phyloP scores from a whole-genome alignment of 768 basidiomycete genomes.

The Pisolithus marmoratus region DNA sequence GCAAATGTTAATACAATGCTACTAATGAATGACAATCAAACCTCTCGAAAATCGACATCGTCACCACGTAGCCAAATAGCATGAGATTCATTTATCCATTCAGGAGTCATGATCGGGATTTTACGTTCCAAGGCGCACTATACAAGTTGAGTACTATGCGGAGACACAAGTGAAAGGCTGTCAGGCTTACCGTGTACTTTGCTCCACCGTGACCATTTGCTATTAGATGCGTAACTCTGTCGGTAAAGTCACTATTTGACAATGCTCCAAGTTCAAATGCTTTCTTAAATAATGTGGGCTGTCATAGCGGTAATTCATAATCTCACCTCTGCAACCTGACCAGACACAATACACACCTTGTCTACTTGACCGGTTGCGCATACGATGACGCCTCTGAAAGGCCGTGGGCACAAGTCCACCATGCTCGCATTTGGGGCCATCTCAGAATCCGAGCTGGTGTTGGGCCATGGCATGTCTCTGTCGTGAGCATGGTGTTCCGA shows the following conservation, averaged over 20 bases:
- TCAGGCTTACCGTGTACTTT: slow-evolving; percentile 67
- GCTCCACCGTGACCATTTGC: slow-evolving; percentile 75
- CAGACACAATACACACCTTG: slow-evolving; percentile 47
- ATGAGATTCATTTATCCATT: slow-evolving; percentile 74
- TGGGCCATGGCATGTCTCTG: slow-evolving; percentile 22
- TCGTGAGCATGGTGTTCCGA: slow-evolving; percentile 23
- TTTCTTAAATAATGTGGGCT: slow-evolving; percentile 71
- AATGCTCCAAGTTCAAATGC: slow-evolving; percentile 78
- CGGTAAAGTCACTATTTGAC: slow-evolving; percentile 67
- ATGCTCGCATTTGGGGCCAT: slow-evolving; percentile 38
- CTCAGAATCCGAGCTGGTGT: slow-evolving; percentile 48
- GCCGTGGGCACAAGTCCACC: slow-evolving; percentile 53
- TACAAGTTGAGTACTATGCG: slow-evolving; percentile 1
- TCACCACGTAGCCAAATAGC: slow-evolving; percentile 74
- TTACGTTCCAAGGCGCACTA: slow-evolving; percentile 81
- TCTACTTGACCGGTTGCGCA: slow-evolving; percentile 77
- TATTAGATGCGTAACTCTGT: slow-evolving; percentile 83
- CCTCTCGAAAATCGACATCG: slow-evolving; percentile 64
- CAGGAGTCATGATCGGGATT: slow-evolving; percentile 71
- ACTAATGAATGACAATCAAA: slow-evolving; percentile 19
- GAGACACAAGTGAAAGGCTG: neutral
- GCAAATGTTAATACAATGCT: neutral
- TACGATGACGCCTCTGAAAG: slow-evolving; percentile 58
- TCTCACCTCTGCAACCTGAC: neutral
- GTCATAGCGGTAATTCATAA: slow-evolving; percentile 2